Conservation (phyloP, 2,329 filamentous ascomycete species). For the Ophioceras dolichostomum region DNA sequence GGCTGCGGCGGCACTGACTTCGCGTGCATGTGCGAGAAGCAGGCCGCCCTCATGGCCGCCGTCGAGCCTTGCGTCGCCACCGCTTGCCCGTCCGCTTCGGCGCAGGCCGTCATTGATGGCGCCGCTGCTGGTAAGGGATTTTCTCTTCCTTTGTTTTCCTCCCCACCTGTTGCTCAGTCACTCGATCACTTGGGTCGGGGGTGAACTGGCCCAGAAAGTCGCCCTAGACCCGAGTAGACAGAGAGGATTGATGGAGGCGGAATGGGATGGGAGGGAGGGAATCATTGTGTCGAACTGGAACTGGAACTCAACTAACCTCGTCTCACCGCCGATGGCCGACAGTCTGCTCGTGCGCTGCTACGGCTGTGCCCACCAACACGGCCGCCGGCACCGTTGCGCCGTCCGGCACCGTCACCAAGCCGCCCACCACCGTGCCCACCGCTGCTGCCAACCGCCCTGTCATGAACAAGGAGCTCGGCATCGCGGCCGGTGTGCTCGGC, state of each 20-base stretch:
- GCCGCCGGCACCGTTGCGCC: background rate
- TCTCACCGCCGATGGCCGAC: too few relatives aligned
- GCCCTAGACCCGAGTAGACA: background rate
- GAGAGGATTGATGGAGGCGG: too few relatives aligned
- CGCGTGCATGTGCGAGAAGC: slow-evolving; percentile 16
- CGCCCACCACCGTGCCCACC: slow-evolving; percentile 1
- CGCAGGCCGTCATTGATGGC: slow-evolving; percentile 18
- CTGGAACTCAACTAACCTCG: too few relatives aligned
- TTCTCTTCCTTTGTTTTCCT: background rate
- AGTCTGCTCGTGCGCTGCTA: slow-evolving; percentile 1
- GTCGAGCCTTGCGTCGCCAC: slow-evolving; percentile 18
- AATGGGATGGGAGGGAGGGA: too few relatives aligned
- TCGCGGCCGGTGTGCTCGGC: slow-evolving; percentile 1
- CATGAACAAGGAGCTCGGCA: slow-evolving; percentile 6
- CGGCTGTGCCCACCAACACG: background rate
- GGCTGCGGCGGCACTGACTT: slow-evolving; percentile 18
- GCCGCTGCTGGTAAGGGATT: slow-evolving; percentile 5
- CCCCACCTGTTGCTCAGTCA: too few relatives aligned
- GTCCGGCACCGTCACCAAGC: background rate
- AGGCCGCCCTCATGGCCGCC: slow-evolving; percentile 16
- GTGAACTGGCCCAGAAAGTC: background rate
- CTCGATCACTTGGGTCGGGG: background rate
- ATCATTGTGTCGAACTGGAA: too few relatives aligned
- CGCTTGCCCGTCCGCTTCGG: slow-evolving; percentile 12
- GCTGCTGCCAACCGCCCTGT: slow-evolving; percentile 6